phyloP scores from a whole-genome alignment of 306 rosid species.

The Sicyos baderoa region DNA sequence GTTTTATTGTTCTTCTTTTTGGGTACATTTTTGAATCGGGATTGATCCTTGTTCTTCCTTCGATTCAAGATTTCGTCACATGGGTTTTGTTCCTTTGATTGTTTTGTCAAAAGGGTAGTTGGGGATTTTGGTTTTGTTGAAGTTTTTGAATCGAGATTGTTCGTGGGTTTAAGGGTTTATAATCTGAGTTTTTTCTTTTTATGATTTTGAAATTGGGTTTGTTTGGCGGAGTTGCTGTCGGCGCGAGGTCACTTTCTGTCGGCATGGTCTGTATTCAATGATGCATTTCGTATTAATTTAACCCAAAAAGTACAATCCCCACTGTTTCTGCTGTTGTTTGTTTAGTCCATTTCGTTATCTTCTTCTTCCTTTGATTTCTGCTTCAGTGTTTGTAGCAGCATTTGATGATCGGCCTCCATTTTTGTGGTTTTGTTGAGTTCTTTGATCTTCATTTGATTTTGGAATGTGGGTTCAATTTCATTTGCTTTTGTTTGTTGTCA shows the following conservation, averaged over 20 bases:
- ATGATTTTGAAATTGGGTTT: constrained; percentile 28
- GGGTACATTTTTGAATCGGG: neutral
- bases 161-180: constrained; percentile 5
- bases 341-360: constrained; percentile 17
- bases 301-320: constrained; percentile 35
- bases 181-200: neutral
- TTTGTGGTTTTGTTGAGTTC: neutral
- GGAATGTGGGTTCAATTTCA: constrained; percentile 27
- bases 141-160: neutral
- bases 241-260: constrained; percentile 92
- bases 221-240: constrained; percentile 54
- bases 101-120: neutral
- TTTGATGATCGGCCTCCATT: constrained; percentile 11
- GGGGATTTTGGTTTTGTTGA: neutral
- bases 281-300: constrained; percentile 33
- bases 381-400: neutral
- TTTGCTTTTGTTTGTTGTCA: constrained; percentile 32
- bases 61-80: neutral
- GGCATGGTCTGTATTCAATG: constrained; percentile 60
- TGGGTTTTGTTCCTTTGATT: constrained; percentile 15
- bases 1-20: neutral
- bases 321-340: constrained; percentile 28
- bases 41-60: neutral
- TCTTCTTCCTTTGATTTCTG: neutral
- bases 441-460: neutral